Evolutionary conservation across 768 basidiomycete genomes (phyloP), one percentile per base, ranked within the genome.

Genomic region (Leccinellum luteum): DNA sequence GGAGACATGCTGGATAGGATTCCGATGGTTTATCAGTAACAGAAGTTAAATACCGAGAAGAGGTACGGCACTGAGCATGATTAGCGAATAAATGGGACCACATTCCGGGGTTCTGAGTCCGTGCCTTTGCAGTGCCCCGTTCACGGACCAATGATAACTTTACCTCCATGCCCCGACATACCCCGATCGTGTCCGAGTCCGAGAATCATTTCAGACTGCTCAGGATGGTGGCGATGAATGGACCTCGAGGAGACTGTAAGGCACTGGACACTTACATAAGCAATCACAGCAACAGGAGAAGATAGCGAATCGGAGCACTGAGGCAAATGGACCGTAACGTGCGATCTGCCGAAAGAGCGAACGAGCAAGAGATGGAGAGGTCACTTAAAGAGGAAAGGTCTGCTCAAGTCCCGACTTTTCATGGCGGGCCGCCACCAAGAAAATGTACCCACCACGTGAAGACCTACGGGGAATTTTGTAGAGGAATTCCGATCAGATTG

Each of bases 181-280:
- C 35, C 25, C 66, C 66, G 66, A 54, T 14, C 48, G 1, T 17
- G 19, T 55, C 64, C 67, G 61, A 41, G 41, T 27, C 52, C 43
- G 55, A 56, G 54, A 58, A 59, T 56, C 56, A 56, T 54, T 54
- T 54, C 51, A 41, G 19, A 31, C 30, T 56, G 58, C 21, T 58
- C 57, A 28, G 30, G 30, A 41, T 35, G 44, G 67, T 67, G 66
- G 66, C 66, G 28, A 51, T 68, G 66, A 57, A 58, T 19, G 50
- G 7, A 53, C 66, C 66, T 60, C 55, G 56, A 55, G 66, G 66
- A 55, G 34, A 31, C 52, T 58, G 23, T 48, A 58, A 62, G 66
- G 60, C 14, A 55, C 54, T 12, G 23, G 6, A 3, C 13, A 51
- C 14, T 21, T 60, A 68, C 56, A 1, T 45, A 56, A 65, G 34